phyloP scores from a whole-genome alignment of 495 filamentous ascomycete genomes.

The Aspergillus bridgeri region DNA sequence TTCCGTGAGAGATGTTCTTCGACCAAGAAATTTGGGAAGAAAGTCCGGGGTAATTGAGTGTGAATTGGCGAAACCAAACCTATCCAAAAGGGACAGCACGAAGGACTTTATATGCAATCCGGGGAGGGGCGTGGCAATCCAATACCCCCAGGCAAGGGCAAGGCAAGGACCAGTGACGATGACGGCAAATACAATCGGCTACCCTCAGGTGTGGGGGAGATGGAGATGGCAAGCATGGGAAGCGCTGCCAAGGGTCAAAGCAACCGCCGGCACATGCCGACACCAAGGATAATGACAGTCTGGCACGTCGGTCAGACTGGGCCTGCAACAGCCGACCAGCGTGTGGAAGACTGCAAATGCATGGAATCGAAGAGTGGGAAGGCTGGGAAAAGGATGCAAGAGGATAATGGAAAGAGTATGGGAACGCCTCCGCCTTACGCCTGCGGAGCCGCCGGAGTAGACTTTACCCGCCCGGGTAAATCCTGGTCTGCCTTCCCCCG shows the following conservation, averaged over 20 bases:
- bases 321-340: not conserved
- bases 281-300: not conserved
- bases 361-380: no score
- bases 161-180: not conserved
- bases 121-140: constrained; percentile 7
- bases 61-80: constrained; percentile 1
- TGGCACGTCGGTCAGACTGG: not conserved
- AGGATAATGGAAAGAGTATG: no score
- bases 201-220: constrained; percentile 16
- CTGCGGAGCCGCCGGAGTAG: not conserved
- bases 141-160: not conserved
- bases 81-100: not conserved
- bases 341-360: no score
- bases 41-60: not conserved
- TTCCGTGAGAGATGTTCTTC: not conserved
- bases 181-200: constrained; percentile 31
- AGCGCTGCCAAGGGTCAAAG: constrained; percentile 2
- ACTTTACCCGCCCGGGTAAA: not conserved
- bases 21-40: not conserved
- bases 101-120: constrained; percentile 22
- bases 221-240: no score
- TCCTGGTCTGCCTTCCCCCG: no score
- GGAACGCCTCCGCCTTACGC: no score
- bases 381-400: no score
- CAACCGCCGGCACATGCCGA: constrained; percentile 18